phyloP scores from a whole-genome alignment of 2,329 filamentous ascomycete genomes.

The Fusarium robinianum region DNA sequence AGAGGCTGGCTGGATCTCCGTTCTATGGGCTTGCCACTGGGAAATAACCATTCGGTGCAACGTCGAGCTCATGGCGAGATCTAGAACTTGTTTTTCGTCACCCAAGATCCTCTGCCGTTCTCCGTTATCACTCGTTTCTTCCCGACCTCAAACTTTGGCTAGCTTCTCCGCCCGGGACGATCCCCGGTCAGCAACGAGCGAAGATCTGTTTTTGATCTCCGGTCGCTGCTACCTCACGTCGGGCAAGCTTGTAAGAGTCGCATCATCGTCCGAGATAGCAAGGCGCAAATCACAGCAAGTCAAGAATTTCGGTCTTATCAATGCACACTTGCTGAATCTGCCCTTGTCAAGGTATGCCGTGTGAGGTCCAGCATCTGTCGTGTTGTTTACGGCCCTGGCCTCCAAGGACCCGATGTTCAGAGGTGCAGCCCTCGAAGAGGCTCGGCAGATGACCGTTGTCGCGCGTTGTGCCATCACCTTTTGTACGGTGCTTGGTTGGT shows the following conservation, averaged over 20 bases:
- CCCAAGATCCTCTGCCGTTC: constrained; percentile 4
- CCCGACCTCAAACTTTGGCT: constrained; percentile 26
- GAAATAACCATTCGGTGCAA: constrained; percentile 2
- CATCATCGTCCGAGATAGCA: constrained; percentile 9
- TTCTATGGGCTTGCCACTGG: neutral
- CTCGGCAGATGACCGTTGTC: too few species aligned
- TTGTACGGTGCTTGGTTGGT: too few species aligned
- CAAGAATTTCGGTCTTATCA: too few species aligned
- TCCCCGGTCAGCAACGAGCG: constrained; percentile 9
- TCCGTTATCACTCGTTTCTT: constrained; percentile 10
- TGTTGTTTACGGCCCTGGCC: too few species aligned
- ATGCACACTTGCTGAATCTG: constrained; percentile 13
- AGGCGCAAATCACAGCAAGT: too few species aligned
- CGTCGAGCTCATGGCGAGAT: constrained; percentile 2
- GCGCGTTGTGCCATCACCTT: too few species aligned
- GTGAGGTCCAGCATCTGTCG: too few species aligned
- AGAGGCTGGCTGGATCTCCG: constrained; percentile 3
- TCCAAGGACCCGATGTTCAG: too few species aligned
- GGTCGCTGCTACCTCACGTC: constrained; percentile 1
- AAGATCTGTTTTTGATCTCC: too few species aligned
- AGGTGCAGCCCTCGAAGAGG: too few species aligned
- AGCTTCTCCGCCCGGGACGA: constrained; percentile 9
- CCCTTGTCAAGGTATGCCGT: too few species aligned
- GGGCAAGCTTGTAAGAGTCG: constrained; percentile 12
- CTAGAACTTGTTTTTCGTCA: constrained; percentile 1